Base-by-base conservation (phyloP, 768 basidiomycete genomes). In the Mycena belliarum region DNA sequence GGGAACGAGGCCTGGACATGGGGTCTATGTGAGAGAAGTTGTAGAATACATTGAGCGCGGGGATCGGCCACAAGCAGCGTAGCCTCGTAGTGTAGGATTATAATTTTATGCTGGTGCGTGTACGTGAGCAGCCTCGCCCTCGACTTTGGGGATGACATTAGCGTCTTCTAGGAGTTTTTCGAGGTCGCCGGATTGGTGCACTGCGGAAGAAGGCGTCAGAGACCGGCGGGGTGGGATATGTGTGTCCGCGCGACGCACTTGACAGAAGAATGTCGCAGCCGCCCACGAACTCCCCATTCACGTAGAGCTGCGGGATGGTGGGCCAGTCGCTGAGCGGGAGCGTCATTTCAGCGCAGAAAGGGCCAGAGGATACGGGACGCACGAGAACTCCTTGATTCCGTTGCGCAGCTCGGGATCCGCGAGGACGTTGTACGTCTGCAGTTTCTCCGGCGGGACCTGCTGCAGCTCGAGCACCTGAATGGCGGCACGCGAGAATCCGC, bases 381-480 rank as follows among this genome's bases (percentile, higher is more conserved):
- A 98, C 95, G 93, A 95, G 71, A 93, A 98, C 72, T 98, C 95
- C 74, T 99, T 98, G 70, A 98, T 96, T 4, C 86, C 84, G 65
- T 68, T 84, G 60, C 96, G 78, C 44, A 99, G 76, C 71, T 98
- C 92, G 24, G 76, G 69, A 70, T 98, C 96, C 66, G 82, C 89
- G 52, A 99, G 75, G 24, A 96, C 93, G 70, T 99, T 90, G 72
- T 89, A 98, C 6, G 94, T 89, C 77, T 88, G 83, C 68, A 98
- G 71, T 74, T 95, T 95, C 69, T 91, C 87, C 1, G 75, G 60
- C 0, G 89, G 83, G 0, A 98, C 93, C 24, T 87, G 86, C 41
- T 95, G 89, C 37, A 92, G 72, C 46, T 93, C 91, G 49, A 99
- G 80, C 45, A 98, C 85, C 70, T 98, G 95, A 28, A 94, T 82